Evolutionary conservation across 306 rosid species (phyloP).

Genomic region (Trifolium repens): DNA sequence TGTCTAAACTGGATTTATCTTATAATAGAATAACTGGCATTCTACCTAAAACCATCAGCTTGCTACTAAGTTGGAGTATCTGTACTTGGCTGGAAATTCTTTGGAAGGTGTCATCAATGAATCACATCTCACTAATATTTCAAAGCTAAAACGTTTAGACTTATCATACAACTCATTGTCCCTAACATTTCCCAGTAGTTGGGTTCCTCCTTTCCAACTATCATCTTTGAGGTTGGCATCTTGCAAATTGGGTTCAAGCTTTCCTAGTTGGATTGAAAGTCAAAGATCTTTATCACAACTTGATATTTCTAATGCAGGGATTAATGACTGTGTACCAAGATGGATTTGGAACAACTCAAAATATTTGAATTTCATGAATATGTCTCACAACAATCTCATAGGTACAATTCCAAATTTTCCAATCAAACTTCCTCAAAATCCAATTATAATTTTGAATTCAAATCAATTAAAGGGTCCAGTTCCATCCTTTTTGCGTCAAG

Average conservation of each 20-base stretch:
- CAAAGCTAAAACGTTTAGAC: background rate
- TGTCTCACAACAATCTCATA: background rate
- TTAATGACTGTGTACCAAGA: background rate
- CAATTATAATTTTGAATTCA: background rate
- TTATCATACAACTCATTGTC: constrained; percentile 7
- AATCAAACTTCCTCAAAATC: background rate
- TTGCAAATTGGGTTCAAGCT: background rate
- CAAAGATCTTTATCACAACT: background rate
- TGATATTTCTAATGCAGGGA: background rate
- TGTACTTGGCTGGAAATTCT: background rate
- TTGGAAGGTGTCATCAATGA: background rate
- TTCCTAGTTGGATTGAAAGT: constrained; percentile 4
- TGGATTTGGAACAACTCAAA: constrained; percentile 5
- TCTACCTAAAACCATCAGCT: background rate
- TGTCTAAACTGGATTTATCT: background rate
- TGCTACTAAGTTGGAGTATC: background rate
- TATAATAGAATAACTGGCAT: background rate
- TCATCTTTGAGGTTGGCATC: background rate
- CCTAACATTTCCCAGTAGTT: background rate
- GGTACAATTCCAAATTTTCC: constrained; percentile 3
- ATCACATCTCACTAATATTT: background rate
- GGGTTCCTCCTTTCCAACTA: constrained; percentile 26
- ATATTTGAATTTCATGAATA: background rate
- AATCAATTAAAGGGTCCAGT: constrained; percentile 2
- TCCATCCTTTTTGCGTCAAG: background rate